Conservation (phyloP, 2,329 filamentous ascomycete species). For the Aspergillus melleus region DNA sequence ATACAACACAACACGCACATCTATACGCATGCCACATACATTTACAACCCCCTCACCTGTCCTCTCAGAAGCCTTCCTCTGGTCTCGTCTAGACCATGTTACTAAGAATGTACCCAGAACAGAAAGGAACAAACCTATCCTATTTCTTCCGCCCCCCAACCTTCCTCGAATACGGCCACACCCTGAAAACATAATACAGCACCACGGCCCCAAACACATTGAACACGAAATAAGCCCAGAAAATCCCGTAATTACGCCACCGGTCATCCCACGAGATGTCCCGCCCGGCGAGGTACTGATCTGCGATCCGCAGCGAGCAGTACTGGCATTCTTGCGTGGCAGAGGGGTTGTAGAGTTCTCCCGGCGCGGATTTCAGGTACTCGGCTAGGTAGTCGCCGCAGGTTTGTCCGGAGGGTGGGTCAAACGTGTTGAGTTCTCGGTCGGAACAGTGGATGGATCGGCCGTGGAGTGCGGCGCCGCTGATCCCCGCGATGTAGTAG, state of each 20-base stretch:
- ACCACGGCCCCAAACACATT: constrained; percentile 55
- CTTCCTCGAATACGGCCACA: constrained; percentile 9
- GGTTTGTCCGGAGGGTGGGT: constrained; percentile 55
- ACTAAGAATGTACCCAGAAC: too few relatives aligned
- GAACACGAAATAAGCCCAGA: constrained; percentile 60
- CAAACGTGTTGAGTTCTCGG: constrained; percentile 68
- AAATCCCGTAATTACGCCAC: constrained; percentile 68
- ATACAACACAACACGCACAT: too few relatives aligned
- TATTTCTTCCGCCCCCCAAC: neutral
- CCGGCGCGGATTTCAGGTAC: constrained; percentile 52
- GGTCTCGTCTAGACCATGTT: too few relatives aligned
- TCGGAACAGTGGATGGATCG: constrained; percentile 63
- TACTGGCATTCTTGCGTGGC: constrained; percentile 55
- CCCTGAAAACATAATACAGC: constrained; percentile 50
- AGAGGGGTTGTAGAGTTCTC: constrained; percentile 53
- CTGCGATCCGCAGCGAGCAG: constrained; percentile 30
- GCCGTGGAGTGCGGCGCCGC: constrained; percentile 68
- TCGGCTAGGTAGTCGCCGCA: constrained; percentile 60
- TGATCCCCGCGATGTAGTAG: constrained; percentile 67
- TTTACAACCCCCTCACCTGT: too few relatives aligned
- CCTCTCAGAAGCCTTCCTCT: too few relatives aligned
- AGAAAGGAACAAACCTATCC: neutral
- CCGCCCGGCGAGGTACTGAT: constrained; percentile 44
- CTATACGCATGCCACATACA: too few relatives aligned
- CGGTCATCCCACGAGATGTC: constrained; percentile 55